phyloP scores from a whole-genome alignment of 2,329 filamentous ascomycete species.

The Dissoconium aciculare region DNA sequence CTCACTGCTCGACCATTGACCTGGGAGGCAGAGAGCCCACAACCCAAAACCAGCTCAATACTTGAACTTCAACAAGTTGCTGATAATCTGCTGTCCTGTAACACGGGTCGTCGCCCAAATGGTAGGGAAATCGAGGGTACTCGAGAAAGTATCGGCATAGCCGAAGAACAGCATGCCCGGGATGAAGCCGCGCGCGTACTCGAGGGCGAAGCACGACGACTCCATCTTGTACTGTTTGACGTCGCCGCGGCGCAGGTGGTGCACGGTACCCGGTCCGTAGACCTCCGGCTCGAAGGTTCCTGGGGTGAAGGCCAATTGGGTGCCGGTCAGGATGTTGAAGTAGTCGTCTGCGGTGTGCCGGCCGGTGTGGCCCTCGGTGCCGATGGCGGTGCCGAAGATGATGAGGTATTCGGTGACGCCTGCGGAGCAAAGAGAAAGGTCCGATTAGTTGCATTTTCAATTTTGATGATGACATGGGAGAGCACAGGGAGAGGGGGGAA shows the following conservation, averaged over 20 bases:
- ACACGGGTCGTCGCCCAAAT: constrained; percentile 64
- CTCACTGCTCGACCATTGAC: too few relatives aligned
- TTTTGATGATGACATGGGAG: too few relatives aligned
- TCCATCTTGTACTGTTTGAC: constrained; percentile 79
- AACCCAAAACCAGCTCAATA: constrained; percentile 36
- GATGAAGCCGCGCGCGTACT: constrained; percentile 80
- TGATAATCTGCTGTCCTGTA: constrained; percentile 62
- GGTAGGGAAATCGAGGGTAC: constrained; percentile 73
- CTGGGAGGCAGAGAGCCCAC: too few relatives aligned
- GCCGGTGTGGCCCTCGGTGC: constrained; percentile 77
- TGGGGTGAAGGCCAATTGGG: constrained; percentile 59
- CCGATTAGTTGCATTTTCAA: too few relatives aligned
- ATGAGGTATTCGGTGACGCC: constrained; percentile 80
- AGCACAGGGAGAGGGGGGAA: not conserved
- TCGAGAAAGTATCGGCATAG: constrained; percentile 64
- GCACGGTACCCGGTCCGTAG: constrained; percentile 53
- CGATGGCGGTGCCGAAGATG: constrained; percentile 68
- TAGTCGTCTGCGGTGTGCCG: constrained; percentile 89
- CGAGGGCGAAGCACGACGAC: constrained; percentile 60
- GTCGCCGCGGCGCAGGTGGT: constrained; percentile 55
- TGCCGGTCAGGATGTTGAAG: constrained; percentile 75
- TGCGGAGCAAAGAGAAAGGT: constrained; percentile 3
- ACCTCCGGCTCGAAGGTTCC: constrained; percentile 53
- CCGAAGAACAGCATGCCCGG: constrained; percentile 86
- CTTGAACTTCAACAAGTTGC: constrained; percentile 57